These are phyloP conservation scores for Hippophae tibetana DNA, from an alignment of 306 rosid species.

Conservation along the genomic window DNA sequence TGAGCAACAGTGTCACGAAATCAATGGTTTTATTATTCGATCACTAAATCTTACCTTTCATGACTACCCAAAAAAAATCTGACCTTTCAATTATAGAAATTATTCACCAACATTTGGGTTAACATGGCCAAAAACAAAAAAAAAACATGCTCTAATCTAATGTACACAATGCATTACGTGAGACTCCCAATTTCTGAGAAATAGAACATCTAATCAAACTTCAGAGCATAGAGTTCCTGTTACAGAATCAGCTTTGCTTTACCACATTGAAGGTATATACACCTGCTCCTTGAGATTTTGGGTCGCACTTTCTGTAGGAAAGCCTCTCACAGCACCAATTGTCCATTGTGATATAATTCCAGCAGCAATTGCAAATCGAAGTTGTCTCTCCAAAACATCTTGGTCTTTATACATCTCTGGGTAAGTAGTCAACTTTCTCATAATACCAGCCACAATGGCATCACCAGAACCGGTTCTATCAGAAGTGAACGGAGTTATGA, in stretches of 20 bases:
- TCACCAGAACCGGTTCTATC: conserved; percentile 98
- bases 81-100: no score
- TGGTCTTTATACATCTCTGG: conserved; percentile 71
- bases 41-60: no score
- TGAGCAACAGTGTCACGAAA: no score
- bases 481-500: conserved; percentile 84
- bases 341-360: conserved; percentile 97
- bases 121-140: no score
- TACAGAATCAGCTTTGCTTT: conserved; percentile 14
- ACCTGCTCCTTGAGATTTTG: conserved; percentile 98
- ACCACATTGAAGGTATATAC: conserved; percentile 94
- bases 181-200: no score
- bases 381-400: conserved; percentile 68
- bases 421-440: conserved; percentile 72
- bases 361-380: conserved; percentile 80
- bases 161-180: no score
- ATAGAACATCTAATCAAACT: not conserved
- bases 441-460: conserved; percentile 80
- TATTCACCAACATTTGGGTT: no score
- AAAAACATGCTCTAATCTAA: no score
- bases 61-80: no score
- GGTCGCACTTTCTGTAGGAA: conserved; percentile 92
- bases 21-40: no score
- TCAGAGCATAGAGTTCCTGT: conserved; percentile 3
- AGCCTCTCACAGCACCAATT: conserved; percentile 76